Evolutionary conservation across 2,329 filamentous ascomycete species (phyloP).

Genomic region (Fusarium albosuccineum): DNA sequence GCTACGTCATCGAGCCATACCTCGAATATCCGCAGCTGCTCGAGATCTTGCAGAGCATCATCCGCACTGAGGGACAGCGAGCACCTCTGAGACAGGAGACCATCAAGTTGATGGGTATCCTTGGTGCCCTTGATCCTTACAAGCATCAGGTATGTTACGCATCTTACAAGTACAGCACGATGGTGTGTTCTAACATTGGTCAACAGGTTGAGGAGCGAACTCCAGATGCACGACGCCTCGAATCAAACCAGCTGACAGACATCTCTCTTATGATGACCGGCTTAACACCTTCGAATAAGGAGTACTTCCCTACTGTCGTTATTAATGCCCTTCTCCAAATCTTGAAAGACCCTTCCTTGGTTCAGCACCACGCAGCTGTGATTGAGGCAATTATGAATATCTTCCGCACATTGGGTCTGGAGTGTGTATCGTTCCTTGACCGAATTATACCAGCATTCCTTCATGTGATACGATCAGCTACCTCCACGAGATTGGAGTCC

Average conservation of each 20-base stretch:
- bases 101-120: conserved; percentile 94
- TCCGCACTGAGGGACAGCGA: conserved; percentile 88
- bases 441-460: conserved; percentile 96
- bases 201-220: conserved; percentile 87
- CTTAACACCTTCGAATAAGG: conserved; percentile 94
- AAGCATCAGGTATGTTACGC: conserved; percentile 77
- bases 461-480: conserved; percentile 85
- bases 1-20: conserved; percentile 97
- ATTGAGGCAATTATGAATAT: conserved; percentile 99
- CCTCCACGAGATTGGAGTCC: conserved; percentile 83
- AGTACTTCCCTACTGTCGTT: conserved; percentile 98
- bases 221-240: conserved; percentile 78
- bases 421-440: conserved; percentile 94
- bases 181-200: conserved; percentile 41
- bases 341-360: conserved; percentile 88
- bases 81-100: conserved; percentile 91
- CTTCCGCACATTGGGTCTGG: conserved; percentile 94
- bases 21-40: conserved; percentile 94
- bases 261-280: conserved; percentile 99
- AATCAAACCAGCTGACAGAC: conserved; percentile 81
- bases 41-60: conserved; percentile 92
- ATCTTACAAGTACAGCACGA: not conserved
- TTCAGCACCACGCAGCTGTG: conserved; percentile 91
- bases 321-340: conserved; percentile 96
- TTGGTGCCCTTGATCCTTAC: conserved; percentile 95